These are phyloP conservation scores for Paramecium sonneborni DNA, from an alignment of 73 alveolate genomes.

Conservation along the genomic window DNA sequence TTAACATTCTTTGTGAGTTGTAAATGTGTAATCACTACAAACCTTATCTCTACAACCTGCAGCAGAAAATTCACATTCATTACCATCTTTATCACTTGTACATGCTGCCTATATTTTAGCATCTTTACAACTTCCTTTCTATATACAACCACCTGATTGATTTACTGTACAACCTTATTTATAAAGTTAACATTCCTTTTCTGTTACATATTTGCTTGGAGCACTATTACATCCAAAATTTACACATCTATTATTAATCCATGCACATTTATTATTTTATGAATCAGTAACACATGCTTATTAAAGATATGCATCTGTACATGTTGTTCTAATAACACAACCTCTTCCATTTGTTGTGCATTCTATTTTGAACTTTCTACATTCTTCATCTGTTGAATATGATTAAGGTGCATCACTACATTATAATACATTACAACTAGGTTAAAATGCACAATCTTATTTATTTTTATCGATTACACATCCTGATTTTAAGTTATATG, in stretches of 20 bases:
- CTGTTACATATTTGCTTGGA: background rate
- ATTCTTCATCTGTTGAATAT: background rate
- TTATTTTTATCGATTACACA: background rate
- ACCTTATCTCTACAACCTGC: constrained; percentile 52
- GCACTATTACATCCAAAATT: constrained; percentile 5
- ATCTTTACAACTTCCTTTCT: constrained; percentile 27
- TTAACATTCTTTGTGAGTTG: constrained; percentile 20
- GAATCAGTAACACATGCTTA: constrained; percentile 38
- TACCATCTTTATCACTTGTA: constrained; percentile 39
- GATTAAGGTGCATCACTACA: constrained; percentile 30
- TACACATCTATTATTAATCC: constrained; percentile 30
- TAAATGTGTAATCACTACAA: constrained; percentile 14
- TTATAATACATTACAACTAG: background rate
- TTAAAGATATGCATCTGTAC: background rate
- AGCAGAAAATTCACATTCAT: background rate
- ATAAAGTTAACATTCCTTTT: constrained; percentile 1
- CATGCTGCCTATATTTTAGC: constrained; percentile 50
- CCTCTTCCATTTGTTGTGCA: constrained; percentile 52
- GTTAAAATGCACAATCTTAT: background rate
- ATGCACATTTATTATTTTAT: background rate
- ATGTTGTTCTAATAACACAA: background rate
- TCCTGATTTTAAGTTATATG: background rate
- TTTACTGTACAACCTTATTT: constrained; percentile 27
- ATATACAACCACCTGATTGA: constrained; percentile 34
- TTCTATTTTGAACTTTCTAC: background rate